These are phyloP conservation scores for Xylaria sp. DNA, from an alignment of 2,329 filamentous ascomycete genomes.

Conservation along the genomic window DNA sequence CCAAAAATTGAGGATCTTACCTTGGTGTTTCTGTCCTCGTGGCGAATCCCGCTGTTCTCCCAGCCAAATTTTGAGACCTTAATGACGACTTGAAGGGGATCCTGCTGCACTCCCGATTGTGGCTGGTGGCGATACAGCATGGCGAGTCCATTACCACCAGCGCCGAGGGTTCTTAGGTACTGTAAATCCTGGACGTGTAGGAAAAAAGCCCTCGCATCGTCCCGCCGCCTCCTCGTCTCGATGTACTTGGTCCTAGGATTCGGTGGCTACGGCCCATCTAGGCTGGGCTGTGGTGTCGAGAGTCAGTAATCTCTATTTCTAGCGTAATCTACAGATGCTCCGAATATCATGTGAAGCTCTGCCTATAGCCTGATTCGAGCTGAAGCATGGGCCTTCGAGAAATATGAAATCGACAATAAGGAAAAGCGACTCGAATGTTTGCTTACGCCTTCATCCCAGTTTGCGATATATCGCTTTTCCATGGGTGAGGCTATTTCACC, in stretches of 20 bases:
- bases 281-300: background rate
- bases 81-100: slow-evolving; percentile 17
- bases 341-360: background rate
- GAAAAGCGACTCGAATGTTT: background rate
- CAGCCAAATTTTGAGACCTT: background rate
- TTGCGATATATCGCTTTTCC: background rate
- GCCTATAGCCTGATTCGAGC: background rate
- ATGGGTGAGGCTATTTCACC: background rate
- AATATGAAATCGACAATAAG: background rate
- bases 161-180: slow-evolving; percentile 9
- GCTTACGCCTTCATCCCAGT: background rate
- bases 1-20: background rate
- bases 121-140: background rate
- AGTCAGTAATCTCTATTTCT: background rate
- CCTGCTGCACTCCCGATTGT: too few species aligned
- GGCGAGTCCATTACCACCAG: slow-evolving; percentile 21
- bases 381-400: background rate
- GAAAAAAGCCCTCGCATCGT: background rate
- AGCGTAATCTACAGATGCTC: background rate
- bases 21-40: background rate
- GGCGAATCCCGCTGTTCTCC: background rate
- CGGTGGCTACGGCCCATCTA: background rate
- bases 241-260: background rate
- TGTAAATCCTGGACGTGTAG: background rate
- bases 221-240: background rate